phyloP scores from a whole-genome alignment of 805 yeast genomes.

The Lipomyces spencermartinsiae region DNA sequence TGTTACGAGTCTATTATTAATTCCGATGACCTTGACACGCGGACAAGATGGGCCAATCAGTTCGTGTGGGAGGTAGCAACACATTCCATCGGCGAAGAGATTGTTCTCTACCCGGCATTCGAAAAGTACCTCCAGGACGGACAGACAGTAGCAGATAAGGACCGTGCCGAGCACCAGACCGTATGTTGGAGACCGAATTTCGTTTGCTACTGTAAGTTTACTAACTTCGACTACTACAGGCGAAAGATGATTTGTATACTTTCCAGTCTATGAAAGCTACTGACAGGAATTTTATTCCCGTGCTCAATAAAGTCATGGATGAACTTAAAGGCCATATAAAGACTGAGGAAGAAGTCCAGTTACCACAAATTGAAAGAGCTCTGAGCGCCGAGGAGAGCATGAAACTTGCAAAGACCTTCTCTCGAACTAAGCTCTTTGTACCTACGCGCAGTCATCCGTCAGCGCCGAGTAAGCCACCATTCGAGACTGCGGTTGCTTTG shows the following conservation, averaged over 20 bases:
- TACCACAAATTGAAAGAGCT: conserved; percentile 12
- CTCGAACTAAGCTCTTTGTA: conserved; percentile 14
- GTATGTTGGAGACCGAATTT: neutral
- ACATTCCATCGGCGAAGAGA: conserved; percentile 18
- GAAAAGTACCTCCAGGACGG: conserved; percentile 18
- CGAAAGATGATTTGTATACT: conserved; percentile 10
- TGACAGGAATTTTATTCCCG: neutral
- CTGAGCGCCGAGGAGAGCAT: conserved; percentile 7
- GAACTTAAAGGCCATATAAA: conserved; percentile 10
- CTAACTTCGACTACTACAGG: neutral
- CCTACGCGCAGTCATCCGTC: conserved; percentile 22
- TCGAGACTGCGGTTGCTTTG: conserved; percentile 16
- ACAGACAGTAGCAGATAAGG: conserved; percentile 10
- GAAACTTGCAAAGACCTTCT: conserved; percentile 5
- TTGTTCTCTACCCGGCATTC: conserved; percentile 18
- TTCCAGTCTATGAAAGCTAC: conserved; percentile 11
- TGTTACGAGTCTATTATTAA: conserved; percentile 2
- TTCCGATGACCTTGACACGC: conserved; percentile 8
- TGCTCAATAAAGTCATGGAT: conserved; percentile 2
- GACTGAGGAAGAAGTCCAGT: conserved; percentile 11
- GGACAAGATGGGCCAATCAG: conserved; percentile 17
- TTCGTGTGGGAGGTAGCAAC: conserved; percentile 18
- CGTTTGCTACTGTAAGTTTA: neutral
- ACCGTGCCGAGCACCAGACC: conserved; percentile 12
- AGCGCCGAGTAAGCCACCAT: conserved; percentile 21